Evolutionary conservation across 352 stramenopile genomes (phyloP), one percentile per base, ranked within the genome.

Genomic region (Globisporangium acanthophoron): DNA sequence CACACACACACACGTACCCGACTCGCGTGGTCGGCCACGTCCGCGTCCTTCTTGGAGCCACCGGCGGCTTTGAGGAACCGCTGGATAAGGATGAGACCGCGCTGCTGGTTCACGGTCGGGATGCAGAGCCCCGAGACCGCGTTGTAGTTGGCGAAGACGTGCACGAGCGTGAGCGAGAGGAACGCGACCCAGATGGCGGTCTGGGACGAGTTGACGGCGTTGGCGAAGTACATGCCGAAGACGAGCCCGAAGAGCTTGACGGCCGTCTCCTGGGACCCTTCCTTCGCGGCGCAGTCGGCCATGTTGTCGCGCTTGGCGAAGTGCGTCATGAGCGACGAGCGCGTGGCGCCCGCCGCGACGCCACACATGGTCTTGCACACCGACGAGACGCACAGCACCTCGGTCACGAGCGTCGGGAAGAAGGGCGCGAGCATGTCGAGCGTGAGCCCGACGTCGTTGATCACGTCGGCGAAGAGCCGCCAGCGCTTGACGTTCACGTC

Each of bases 401-500:
- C 56, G 0, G 82, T 92, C 24, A 90, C 80, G 54, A 87, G 56
- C 52, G 62, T 61, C n/a, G 79, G 79, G 53, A 87, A 87, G 65
- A 85, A 80, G 0, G 82, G 82, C 40, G 82, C 82, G 18, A 92
- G 64, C 79, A 92, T 92, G 48, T 92, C 82, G 2, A 98, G 66
- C 40, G 91, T 97, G 16, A 99, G 76, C 3, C 89, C 94, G 27
- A 98, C 70, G 78, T 99, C 94, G 70, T 98, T 98, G 52, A 97
- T 94, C 31, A 98, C 80, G 79, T 99, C 96, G 13, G 96, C 96
- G 67, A 98, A 97, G 0, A 99, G 76, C 31, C 96, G 77, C 85
- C 96, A 99, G 71, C 97, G 86, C 76, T 98, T 98, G 46, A 98
- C 93, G 71, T 98, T 91, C 16, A 88, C 69, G 77, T 98, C 95